Conservation (phyloP, 768 basidiomycete species). For the Termitomyces eurrhizus region DNA sequence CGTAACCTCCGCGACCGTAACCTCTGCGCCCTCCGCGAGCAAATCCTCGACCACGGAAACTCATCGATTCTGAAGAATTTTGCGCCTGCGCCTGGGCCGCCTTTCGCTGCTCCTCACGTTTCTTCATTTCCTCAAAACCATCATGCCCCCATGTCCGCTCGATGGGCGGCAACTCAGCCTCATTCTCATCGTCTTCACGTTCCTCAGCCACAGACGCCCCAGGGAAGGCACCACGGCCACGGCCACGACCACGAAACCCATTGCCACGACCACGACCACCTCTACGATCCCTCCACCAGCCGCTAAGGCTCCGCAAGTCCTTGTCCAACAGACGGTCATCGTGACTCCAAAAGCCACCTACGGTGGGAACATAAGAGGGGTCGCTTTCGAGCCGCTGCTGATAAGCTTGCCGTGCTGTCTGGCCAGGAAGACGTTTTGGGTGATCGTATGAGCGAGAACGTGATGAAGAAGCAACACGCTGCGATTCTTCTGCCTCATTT, state of each 20-base stretch:
- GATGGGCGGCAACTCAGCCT: slow-evolving; percentile 45
- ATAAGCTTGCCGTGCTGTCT: slow-evolving; percentile 80
- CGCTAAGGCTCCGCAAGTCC: slow-evolving; percentile 75
- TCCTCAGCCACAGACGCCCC: slow-evolving; percentile 12
- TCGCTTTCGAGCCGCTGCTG: slow-evolving; percentile 78
- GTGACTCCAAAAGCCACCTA: slow-evolving; percentile 93
- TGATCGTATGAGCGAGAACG: slow-evolving; percentile 22
- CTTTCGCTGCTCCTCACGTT: slow-evolving; percentile 58
- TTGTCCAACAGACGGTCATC: slow-evolving; percentile 88
- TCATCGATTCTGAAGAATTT: slow-evolving; percentile 29
- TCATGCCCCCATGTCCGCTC: slow-evolving; percentile 81
- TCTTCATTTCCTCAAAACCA: slow-evolving; percentile 85
- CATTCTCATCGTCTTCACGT: slow-evolving; percentile 13
- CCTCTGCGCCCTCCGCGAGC: slow-evolving; percentile 48
- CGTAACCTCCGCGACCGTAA: slow-evolving; percentile 37
- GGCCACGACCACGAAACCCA: slow-evolving; percentile 57
- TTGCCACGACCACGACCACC: slow-evolving; percentile 65
- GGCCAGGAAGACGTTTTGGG: slow-evolving; percentile 40
- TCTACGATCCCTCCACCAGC: slow-evolving; percentile 85
- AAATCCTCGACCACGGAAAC: slow-evolving; percentile 38
- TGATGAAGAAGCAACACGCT: slow-evolving; percentile 38
- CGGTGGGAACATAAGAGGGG: slow-evolving; percentile 85
- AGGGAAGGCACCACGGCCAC: slow-evolving; percentile 49
- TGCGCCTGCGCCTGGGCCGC: slow-evolving; percentile 27
- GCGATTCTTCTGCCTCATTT: slow-evolving; percentile 23